Evolutionary conservation across 148 eudicot genomes (phyloP), one percentile per base, ranked within the genome.

Genomic region (Chenopodium berlandieri): DNA sequence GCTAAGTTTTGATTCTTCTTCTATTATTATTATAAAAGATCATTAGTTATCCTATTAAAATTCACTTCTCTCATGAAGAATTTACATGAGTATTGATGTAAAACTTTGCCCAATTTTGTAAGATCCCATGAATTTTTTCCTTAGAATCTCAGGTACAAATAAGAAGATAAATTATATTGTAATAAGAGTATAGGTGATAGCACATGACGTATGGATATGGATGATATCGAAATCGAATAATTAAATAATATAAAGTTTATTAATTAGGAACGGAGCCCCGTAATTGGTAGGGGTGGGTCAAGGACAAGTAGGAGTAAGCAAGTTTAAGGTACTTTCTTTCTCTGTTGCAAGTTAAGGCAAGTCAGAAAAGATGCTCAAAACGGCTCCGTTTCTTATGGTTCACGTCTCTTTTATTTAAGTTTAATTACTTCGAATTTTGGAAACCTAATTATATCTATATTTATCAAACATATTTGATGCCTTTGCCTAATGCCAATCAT

Each of bases 311-410:
- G 79, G 32, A 40, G 68, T 2, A 58, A 40, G 34, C 66, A 66
- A 40, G 58, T 47, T 72, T 56, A 44, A 69, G 74, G 73, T 69
- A 3, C 73, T 44, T 73, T 13, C 73, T 44, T 73, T 72, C 62
- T 81, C 72, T 75, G 77, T 80, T 80, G 82, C 78, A 81, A 74
- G 78, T 81, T 75, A 73, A 47, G 77, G 74, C 50, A 40, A 74
- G 67, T 25, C 40, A 58, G 48, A 62, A 47, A 66, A 63, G 83
- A 56, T 31, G n/a, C 73, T 14, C 66, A 65, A 9, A 65, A 75
- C 34, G 60, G 52, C 71, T 77, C 77, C 80, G 20, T 71, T 77
- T 37, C 84, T 76, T 82, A 44, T n/a, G 79, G 71, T 62, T 25
- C 64, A 76, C 80, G 84, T 34, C 25, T 44, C 31, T 44, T 10